A percentile compares a stretch with the other conserved stretches of the same genome.
Evolutionary conservation across 179 eudicot genomes (phyloP).

Genomic region (Vitellaria paradoxa): DNA sequence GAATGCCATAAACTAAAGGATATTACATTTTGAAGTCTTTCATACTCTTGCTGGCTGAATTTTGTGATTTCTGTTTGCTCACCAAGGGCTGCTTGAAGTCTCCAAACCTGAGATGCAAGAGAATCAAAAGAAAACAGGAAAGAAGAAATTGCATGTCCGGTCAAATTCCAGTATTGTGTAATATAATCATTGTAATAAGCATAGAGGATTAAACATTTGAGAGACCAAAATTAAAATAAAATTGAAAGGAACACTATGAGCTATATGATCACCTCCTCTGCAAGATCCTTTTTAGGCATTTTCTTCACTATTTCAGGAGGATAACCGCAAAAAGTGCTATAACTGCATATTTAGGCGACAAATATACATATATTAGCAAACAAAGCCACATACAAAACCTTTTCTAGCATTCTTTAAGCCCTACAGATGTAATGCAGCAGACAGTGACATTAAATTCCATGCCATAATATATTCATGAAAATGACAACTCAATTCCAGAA

Average conservation of each 20-base stretch:
- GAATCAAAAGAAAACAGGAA: constrained; percentile 11
- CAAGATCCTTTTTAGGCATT: constrained; percentile 96
- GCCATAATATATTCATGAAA: not conserved
- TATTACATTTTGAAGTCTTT: constrained; percentile 85
- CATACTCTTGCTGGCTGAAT: constrained; percentile 81
- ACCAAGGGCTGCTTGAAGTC: constrained; percentile 95
- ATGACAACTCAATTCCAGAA: not conserved
- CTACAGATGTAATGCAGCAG: not conserved
- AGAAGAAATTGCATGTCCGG: not conserved
- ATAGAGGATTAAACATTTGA: not conserved
- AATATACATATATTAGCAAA: constrained; percentile 10
- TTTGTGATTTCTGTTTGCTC: constrained; percentile 92
- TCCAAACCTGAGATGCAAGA: constrained; percentile 68
- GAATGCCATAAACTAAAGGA: not conserved
- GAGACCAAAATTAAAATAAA: not conserved
- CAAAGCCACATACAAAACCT: not conserved
- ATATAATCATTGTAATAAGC: not conserved
- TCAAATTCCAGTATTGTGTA: not conserved
- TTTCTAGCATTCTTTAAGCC: not conserved
- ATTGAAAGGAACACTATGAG: not conserved
- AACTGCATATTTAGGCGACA: constrained; percentile 41
- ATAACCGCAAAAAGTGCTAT: constrained; percentile 80
- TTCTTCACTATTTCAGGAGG: constrained; percentile 96
- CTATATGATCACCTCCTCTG: constrained; percentile 68
- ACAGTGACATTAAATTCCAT: not conserved